Evolutionary conservation across 805 yeast species (phyloP).

Genomic region (Ogataea populi-albae): DNA sequence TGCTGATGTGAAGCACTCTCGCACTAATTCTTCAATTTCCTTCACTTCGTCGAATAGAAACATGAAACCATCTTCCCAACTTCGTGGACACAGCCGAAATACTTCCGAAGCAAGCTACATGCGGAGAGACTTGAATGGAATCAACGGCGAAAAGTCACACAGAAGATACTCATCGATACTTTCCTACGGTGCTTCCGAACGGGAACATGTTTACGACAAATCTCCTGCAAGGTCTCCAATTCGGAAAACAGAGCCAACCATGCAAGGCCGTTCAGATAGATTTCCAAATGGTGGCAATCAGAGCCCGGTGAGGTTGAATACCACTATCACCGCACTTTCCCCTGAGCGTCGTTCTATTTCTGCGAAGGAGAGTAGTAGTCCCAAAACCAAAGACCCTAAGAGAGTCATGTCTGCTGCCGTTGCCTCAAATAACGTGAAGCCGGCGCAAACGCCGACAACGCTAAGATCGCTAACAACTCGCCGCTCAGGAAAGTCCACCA

Average conservation of each 20-base stretch:
- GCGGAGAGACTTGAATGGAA: slow-evolving; percentile 15
- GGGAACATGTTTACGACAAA: slow-evolving; percentile 21
- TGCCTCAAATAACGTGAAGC: slow-evolving; percentile 42
- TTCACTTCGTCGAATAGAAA: slow-evolving; percentile 18
- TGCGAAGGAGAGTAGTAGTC: slow-evolving; percentile 39
- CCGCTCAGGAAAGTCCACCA: slow-evolving; percentile 51
- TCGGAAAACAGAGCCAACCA: slow-evolving; percentile 5
- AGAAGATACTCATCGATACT: slow-evolving; percentile 61
- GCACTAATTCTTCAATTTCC: slow-evolving; percentile 35
- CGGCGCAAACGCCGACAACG: slow-evolving; percentile 37
- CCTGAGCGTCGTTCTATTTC: slow-evolving; percentile 50
- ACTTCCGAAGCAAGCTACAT: slow-evolving; percentile 41
- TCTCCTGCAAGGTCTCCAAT: slow-evolving; percentile 17
- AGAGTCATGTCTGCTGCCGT: slow-evolving; percentile 40
- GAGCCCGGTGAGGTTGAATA: slow-evolving; percentile 13
- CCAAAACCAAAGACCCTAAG: slow-evolving; percentile 29
- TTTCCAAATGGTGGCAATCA: slow-evolving; percentile 15
- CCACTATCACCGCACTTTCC: slow-evolving; percentile 12
- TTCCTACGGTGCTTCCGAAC: slow-evolving; percentile 35
- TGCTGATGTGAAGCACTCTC: slow-evolving; percentile 35
- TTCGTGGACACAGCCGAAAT: slow-evolving; percentile 40
- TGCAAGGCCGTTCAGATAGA: slow-evolving; percentile 6
- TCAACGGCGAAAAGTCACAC: slow-evolving; percentile 30
- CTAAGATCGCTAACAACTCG: slow-evolving; percentile 41
- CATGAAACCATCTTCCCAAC: slow-evolving; percentile 20